Conservation (phyloP, 2,329 filamentous ascomycete species). For the Macrophomina phaseolina region DNA sequence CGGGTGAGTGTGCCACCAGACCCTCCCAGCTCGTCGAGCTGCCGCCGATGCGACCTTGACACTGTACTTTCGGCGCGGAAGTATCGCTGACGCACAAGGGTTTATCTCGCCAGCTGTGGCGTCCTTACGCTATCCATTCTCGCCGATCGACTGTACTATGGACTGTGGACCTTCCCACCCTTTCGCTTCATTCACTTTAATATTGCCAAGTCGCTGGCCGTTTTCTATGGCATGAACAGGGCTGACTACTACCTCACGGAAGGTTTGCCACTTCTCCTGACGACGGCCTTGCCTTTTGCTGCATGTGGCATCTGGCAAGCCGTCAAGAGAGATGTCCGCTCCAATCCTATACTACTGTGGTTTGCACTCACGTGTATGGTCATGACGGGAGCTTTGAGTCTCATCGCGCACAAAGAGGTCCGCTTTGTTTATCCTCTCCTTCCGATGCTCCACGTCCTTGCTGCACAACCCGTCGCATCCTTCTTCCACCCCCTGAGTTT, state of each 20-base stretch:
- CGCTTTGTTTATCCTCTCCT: slow-evolving; percentile 95
- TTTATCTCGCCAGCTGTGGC: slow-evolving; percentile 48
- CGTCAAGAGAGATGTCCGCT: slow-evolving; percentile 30
- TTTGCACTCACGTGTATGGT: slow-evolving; percentile 56
- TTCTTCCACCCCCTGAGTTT: slow-evolving; percentile 39
- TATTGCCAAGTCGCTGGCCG: slow-evolving; percentile 80
- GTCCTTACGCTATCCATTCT: slow-evolving; percentile 68
- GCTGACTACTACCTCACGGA: slow-evolving; percentile 94
- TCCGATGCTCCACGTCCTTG: slow-evolving; percentile 81
- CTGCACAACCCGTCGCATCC: slow-evolving; percentile 56
- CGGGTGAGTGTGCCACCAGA: slow-evolving; percentile 44
- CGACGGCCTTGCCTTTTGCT: slow-evolving; percentile 80
- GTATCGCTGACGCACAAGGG: slow-evolving; percentile 14
- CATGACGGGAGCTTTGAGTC: slow-evolving; percentile 70
- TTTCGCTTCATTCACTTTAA: slow-evolving; percentile 91
- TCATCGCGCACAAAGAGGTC: slow-evolving; percentile 94
- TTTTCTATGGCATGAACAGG: slow-evolving; percentile 90
- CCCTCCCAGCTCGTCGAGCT: slow-evolving; percentile 1
- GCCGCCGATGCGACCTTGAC: slow-evolving; percentile 18
- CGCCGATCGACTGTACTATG: slow-evolving; percentile 81
- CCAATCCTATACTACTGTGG: slow-evolving; percentile 28
- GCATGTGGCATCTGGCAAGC: slow-evolving; percentile 63
- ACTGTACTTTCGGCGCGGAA: slow-evolving; percentile 8
- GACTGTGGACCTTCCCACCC: slow-evolving; percentile 85
- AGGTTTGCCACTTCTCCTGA: slow-evolving; percentile 85